Base-by-base conservation (phyloP, 495 filamentous ascomycete species). In the Zalerion maritima region DNA sequence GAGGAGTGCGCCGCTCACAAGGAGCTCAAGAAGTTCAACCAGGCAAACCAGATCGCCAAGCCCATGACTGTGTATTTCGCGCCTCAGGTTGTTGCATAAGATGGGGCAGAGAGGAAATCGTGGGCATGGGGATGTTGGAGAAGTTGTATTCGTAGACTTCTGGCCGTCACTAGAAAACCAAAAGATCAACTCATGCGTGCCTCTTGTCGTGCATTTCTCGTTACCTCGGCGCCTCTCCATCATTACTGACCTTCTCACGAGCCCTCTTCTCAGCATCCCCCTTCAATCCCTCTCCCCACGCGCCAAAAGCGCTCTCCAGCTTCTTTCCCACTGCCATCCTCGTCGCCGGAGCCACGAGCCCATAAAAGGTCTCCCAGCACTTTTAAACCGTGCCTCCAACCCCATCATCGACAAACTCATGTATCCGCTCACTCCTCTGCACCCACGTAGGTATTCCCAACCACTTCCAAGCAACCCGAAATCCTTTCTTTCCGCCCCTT, bases 1-100 rank as follows among this genome's bases (percentile, higher is more conserved):
- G 43, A 34, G 4, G 60, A 69, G 34, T 78, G 74, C 44, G 55
- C 58, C 33, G 75, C 74, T 10, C 76, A 82, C 35, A 52, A 52
- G 31, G 55, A 45, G 25, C 50, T 81, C 21, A 81, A 76, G 63
- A 59, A 58, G 32, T 24, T 30, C 6, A 50, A 58, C 8, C 40
- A 27, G 2, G 37, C 20, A 1, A 36, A 62, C 5, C 49, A 53
- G 0, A 46, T 52, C 34, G 44, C 51, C 34, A 57, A 60, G 50
- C 49, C 64, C 10, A 33, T 71, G 46, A 64, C 58, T 17, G 62
- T 58, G 3, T 69, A 50, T 34, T 69, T 58, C 44, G 56, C 67
- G 46, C 21, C 20, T 1, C 11, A 24, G 26, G 18, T 26, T 23
- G 14, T 16, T n/a, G n/a, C n/a, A n/a, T n/a, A n/a, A n/a, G n/a